Conservation (phyloP, 169 alveolate species). For the Plasmodium berghei region DNA sequence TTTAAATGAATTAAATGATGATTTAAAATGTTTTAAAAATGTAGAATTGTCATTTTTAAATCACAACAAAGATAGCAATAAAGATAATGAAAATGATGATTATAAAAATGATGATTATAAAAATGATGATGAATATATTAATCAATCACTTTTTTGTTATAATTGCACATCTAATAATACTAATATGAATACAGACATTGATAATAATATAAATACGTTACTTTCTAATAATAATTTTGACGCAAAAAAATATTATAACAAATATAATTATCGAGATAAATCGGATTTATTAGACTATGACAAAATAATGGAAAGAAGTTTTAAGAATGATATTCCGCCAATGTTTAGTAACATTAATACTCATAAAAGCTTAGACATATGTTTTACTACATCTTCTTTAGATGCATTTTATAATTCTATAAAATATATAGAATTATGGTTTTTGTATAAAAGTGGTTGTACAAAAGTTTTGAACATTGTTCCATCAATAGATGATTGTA, state of each 20-base stretch:
- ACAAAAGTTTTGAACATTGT: constrained; percentile 47
- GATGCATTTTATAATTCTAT: constrained; percentile 60
- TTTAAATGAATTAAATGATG: constrained; percentile 61
- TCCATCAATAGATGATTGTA: constrained; percentile 54
- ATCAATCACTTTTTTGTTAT: constrained; percentile 22
- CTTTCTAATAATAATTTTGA: background rate
- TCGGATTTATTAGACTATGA: constrained; percentile 27
- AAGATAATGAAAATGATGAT: constrained; percentile 3
- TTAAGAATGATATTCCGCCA: constrained; percentile 66
- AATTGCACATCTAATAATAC: background rate
- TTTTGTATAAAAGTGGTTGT: constrained; percentile 61
- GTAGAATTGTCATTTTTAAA: constrained; percentile 39
- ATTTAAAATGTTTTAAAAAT: constrained; percentile 53
- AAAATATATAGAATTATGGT: constrained; percentile 55
- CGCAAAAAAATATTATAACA: background rate
- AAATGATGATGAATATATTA: constrained; percentile 5
- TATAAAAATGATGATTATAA: constrained; percentile 11
- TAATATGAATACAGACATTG: background rate
- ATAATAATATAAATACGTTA: background rate
- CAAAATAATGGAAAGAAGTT: constrained; percentile 32
- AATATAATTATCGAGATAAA: too few species aligned
- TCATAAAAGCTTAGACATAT: constrained; percentile 14
- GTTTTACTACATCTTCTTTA: constrained; percentile 30
- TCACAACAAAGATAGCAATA: constrained; percentile 13
- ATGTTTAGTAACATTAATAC: constrained; percentile 31